A percentile compares a stretch with the other conserved stretches of the same genome.
These are phyloP conservation scores for Pyrenophora tritici-repentis DNA, from an alignment of 2,329 filamentous ascomycete genomes.

Conservation along the genomic window DNA sequence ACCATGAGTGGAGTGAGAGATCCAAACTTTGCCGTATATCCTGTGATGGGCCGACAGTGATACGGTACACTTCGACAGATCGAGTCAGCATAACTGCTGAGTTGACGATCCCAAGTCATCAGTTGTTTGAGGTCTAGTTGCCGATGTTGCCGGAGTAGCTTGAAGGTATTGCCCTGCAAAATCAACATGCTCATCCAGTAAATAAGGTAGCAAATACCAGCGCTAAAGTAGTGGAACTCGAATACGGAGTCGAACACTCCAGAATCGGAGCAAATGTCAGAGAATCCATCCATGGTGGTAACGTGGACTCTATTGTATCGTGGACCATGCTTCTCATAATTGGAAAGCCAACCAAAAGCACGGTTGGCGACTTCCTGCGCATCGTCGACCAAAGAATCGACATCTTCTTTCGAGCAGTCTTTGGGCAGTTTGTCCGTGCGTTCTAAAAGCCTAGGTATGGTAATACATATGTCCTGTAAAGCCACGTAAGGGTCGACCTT, in stretches of 20 bases:
- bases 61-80: conserved; percentile 44
- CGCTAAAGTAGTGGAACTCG: conserved; percentile 39
- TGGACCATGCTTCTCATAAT: conserved; percentile 38
- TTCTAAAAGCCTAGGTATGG: conserved; percentile 43
- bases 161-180: conserved; percentile 43
- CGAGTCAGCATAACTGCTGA: conserved; percentile 36
- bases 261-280: conserved; percentile 31
- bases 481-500: conserved; percentile 42
- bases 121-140: conserved; percentile 37
- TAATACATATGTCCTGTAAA: conserved; percentile 40
- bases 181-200: conserved; percentile 47
- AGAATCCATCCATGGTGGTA: conserved; percentile 31
- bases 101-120: conserved; percentile 39
- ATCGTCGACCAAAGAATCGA: conserved; percentile 34
- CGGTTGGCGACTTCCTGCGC: conserved; percentile 31
- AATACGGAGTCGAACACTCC: conserved; percentile 36
- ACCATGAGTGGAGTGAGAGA: conserved; percentile 43
- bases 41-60: conserved; percentile 32
- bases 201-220: conserved; percentile 42
- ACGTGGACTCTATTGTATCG: conserved; percentile 35
- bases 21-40: conserved; percentile 41
- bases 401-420: conserved; percentile 14
- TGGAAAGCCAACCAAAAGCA: conserved; percentile 37
- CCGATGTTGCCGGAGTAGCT: conserved; percentile 29
- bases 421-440: conserved; percentile 32